Evolutionary conservation across 805 yeast genomes (phyloP).

Genomic region (Teunomyces atbi): DNA sequence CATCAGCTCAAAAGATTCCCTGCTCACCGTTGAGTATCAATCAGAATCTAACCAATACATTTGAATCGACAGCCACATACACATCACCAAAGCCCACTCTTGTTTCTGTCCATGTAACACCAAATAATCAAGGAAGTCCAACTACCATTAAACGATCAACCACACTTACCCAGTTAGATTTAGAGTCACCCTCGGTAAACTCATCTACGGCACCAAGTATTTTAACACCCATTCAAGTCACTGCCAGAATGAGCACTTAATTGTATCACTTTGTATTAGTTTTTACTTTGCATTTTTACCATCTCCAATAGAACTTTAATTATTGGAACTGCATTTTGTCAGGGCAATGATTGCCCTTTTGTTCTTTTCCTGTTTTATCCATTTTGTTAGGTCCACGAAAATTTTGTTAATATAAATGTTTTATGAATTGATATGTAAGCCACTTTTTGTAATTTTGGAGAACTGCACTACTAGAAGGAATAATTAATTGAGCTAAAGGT

Average conservation of each 20-base stretch:
- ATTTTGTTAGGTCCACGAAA: neutral
- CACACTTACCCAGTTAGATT: constrained; percentile 30
- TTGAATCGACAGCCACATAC: constrained; percentile 12
- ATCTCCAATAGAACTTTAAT: neutral
- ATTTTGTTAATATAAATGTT: neutral
- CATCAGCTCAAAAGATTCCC: constrained; percentile 9
- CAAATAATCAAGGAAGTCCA: constrained; percentile 18
- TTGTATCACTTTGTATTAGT: neutral
- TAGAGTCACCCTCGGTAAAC: constrained; percentile 24
- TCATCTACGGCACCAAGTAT: constrained; percentile 34
- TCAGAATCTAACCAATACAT: constrained; percentile 16
- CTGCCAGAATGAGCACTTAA: constrained; percentile 38
- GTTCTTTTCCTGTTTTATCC: neutral
- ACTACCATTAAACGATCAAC: constrained; percentile 30
- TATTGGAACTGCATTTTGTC: neutral
- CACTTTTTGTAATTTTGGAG: too few relatives aligned
- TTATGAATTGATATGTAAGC: neutral
- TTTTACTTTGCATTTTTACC: constrained; percentile 2
- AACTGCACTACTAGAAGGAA: too few relatives aligned
- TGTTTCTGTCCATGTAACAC: constrained; percentile 14
- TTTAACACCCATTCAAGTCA: constrained; percentile 42
- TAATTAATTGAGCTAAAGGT: too few relatives aligned
- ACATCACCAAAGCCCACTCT: constrained; percentile 15
- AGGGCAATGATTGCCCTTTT: neutral
- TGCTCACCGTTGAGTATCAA: constrained; percentile 20